phyloP scores from a whole-genome alignment of 768 basidiomycete species.

The Calocera viscosa region DNA sequence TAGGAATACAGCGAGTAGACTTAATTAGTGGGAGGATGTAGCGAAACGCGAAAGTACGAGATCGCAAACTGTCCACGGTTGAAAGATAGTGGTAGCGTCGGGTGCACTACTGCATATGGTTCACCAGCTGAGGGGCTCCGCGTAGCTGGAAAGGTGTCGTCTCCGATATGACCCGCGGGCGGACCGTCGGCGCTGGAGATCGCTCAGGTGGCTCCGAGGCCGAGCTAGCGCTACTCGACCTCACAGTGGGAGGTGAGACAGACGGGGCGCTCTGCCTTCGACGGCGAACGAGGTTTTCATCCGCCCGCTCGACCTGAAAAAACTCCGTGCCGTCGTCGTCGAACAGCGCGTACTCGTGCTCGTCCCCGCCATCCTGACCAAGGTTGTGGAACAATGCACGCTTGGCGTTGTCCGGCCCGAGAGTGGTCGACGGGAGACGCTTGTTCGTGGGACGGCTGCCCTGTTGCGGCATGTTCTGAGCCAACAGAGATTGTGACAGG shows the following conservation, averaged over 20 bases:
- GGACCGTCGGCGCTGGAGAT: background rate
- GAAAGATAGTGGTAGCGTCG: background rate
- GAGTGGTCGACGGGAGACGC: constrained; percentile 56
- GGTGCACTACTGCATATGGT: background rate
- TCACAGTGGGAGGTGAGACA: background rate
- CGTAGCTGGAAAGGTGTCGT: background rate
- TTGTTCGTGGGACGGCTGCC: constrained; percentile 50
- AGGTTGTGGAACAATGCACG: constrained; percentile 34
- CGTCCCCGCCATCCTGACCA: constrained; percentile 21
- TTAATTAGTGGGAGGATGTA: background rate
- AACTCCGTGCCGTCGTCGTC: background rate
- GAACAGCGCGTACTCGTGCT: constrained; percentile 15
- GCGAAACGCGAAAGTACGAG: background rate
- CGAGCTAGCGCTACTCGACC: background rate
- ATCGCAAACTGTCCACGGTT: background rate
- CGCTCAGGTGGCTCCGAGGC: background rate
- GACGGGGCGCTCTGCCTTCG: constrained; percentile 3
- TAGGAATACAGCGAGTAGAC: background rate
- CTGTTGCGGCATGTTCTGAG: constrained; percentile 1
- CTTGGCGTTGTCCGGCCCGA: constrained; percentile 50
- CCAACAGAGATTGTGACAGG: background rate
- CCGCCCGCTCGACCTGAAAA: background rate
- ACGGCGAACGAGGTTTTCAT: background rate
- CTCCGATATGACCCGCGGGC: background rate
- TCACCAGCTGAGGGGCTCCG: background rate